Evolutionary conservation across 192 early-diverging fungal species (phyloP).

Genomic region (Umbelopsis sp.): DNA sequence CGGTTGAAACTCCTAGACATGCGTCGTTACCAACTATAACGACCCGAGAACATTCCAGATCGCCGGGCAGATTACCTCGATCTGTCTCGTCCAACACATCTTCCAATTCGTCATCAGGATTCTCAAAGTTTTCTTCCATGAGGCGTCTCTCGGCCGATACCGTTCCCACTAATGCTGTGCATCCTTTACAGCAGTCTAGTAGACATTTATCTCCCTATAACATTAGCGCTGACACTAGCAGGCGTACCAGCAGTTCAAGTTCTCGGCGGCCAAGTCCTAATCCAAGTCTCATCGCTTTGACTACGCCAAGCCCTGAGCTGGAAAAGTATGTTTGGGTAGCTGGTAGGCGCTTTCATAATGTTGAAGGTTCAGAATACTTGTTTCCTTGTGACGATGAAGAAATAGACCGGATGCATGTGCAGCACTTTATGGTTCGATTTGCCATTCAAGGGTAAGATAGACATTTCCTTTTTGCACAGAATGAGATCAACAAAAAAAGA

Average conservation of each 20-base stretch:
- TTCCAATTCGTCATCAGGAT: neutral
- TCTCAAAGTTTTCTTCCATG: neutral
- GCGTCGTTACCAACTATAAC: neutral
- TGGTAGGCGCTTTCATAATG: conserved; percentile 40
- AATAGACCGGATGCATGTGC: conserved; percentile 50
- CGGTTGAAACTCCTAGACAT: conserved; percentile 5
- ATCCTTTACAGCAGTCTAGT: neutral
- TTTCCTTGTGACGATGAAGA: conserved; percentile 56
- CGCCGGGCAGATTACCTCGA: neutral
- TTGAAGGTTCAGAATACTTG: conserved; percentile 44
- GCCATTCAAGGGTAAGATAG: conserved; percentile 42
- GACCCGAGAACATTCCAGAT: neutral
- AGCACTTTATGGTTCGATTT: conserved; percentile 55
- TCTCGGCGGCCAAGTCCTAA: neutral
- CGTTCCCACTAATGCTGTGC: neutral
- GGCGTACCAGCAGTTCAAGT: neutral
- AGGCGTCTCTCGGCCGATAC: neutral
- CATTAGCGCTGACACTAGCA: neutral
- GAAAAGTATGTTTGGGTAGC: conserved; percentile 34
- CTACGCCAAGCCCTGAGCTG: neutral
- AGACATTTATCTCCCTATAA: neutral
- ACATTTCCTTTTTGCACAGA: neutral
- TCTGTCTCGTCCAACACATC: neutral
- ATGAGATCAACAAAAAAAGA: neutral
- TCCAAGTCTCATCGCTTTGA: neutral